These are phyloP conservation scores for Breviolum minutum DNA, from an alignment of 73 alveolate genomes.

Conservation along the genomic window DNA sequence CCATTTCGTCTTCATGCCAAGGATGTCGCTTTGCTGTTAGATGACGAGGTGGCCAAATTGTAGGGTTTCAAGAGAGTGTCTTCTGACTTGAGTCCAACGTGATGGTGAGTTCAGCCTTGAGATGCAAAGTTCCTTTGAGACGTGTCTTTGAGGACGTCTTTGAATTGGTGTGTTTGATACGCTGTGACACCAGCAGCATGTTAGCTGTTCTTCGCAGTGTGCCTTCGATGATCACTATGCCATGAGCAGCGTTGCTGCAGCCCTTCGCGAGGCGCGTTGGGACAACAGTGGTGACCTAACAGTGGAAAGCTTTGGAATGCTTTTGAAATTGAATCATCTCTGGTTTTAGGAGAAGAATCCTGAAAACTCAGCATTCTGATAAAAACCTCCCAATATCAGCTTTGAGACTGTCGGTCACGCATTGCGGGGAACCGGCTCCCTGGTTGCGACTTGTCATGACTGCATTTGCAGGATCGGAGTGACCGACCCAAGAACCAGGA, in stretches of 20 bases:
- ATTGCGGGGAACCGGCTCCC: background rate
- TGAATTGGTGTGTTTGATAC: no score
- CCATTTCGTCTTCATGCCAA: background rate
- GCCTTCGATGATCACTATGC: slow-evolving; percentile 37
- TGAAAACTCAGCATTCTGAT: no score
- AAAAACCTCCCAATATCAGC: no score
- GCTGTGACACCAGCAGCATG: no score
- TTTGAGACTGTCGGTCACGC: no score
- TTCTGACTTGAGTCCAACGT: background rate
- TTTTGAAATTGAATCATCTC: no score
- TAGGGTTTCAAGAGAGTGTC: background rate
- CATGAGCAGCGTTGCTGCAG: slow-evolving; percentile 51
- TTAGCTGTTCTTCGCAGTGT: background rate
- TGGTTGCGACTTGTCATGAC: background rate
- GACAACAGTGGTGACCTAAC: background rate
- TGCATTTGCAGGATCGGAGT: background rate
- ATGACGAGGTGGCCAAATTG: slow-evolving; percentile 13
- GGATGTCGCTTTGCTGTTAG: slow-evolving; percentile 58
- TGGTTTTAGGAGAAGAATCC: background rate
- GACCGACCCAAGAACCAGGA: background rate
- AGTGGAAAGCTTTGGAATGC: background rate
- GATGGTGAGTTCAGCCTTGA: background rate
- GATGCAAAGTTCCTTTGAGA: background rate
- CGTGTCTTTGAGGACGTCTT: no score
- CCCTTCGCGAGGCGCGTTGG: slow-evolving; percentile 26